Base-by-base conservation (phyloP, 495 filamentous ascomycete genomes). In the Trichoderma virens region DNA sequence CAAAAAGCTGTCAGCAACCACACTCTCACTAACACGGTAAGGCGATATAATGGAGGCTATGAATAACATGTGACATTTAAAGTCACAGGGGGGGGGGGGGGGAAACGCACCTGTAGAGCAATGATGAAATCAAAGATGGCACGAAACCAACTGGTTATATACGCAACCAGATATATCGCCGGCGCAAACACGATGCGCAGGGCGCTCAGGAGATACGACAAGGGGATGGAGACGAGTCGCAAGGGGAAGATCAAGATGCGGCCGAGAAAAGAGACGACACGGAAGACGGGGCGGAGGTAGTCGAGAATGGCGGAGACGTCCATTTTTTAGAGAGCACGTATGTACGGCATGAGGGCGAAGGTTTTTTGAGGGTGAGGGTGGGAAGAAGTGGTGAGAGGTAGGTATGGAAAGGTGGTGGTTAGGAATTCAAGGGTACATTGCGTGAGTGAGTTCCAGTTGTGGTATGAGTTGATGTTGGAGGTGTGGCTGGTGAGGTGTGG, bases 21-120 rank as follows among this genome's bases (percentile, higher is more conserved):
- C 27, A 56, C 16, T 56, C 23, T 56, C 7, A 56, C 23, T 27
- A 56, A 30, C 51, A 56, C 25, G 51, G 28, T 3, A 27, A 47
- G n/a, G n/a, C 8, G 43, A 23, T 47, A 18, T 18, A 41, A 18
- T 1, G 1, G 13, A 41, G 23, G 16, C 45, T 2, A 5, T 5
- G 2, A 51, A 51, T 5, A 51, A 8, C 2, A 41, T 41, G 38
- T 16, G 38, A 11, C 38, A 14, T 41, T 41, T 41, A 4, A 14
- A 2, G 2, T 8, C 23, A 20, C 8, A 16, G n/a, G 45, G 4
- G 28, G 23, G 45, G 23, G 18, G 45, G 16, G n/a, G 7, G 14
- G 27, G 8, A 27, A 9, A 56, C 51, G 16, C 81, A 90, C 89
- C 85, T 91, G 87, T 62, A 90, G 80, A 71, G 79, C 86, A 27